phyloP scores from a whole-genome alignment of 306 rosid species.

The Macrotyloma uniflorum region DNA sequence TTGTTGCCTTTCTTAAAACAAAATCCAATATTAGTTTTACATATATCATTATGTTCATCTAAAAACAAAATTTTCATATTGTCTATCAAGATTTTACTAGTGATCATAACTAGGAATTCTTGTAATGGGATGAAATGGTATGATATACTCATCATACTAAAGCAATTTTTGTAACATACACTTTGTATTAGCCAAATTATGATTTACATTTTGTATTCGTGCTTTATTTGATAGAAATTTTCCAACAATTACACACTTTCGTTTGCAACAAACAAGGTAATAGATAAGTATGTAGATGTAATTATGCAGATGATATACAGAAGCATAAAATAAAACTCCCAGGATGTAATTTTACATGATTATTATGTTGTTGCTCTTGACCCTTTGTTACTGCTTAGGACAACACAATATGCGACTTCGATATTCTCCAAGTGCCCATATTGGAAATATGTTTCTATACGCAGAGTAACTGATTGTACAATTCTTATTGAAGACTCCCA shows the following conservation, averaged over 20 bases:
- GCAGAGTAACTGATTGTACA: constrained; percentile 63
- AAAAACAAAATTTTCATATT: too few species aligned
- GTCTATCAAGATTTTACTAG: too few species aligned
- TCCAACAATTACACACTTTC: too few species aligned
- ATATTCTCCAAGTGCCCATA: constrained; percentile 81
- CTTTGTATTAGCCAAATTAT: too few species aligned
- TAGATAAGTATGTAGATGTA: background rate
- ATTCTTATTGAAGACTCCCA: constrained; percentile 64
- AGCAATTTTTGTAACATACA: too few species aligned
- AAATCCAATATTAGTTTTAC: too few species aligned
- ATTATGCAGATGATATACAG: background rate
- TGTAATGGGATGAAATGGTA: too few species aligned
- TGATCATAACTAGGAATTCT: too few species aligned
- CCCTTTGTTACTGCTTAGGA: background rate
- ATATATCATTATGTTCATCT: too few species aligned
- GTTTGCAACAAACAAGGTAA: background rate
- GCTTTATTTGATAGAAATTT: background rate
- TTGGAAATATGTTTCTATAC: constrained; percentile 71
- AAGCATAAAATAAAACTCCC: background rate
- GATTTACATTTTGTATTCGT: background rate
- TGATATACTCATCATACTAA: too few species aligned
- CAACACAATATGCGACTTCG: constrained; percentile 44
- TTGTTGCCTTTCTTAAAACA: constrained; percentile 76
- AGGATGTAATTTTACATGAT: background rate
- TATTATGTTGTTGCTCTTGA: background rate